Evolutionary conservation across 1,139 yeast genomes (phyloP).

Genomic region (Geotrichum europaeum): DNA sequence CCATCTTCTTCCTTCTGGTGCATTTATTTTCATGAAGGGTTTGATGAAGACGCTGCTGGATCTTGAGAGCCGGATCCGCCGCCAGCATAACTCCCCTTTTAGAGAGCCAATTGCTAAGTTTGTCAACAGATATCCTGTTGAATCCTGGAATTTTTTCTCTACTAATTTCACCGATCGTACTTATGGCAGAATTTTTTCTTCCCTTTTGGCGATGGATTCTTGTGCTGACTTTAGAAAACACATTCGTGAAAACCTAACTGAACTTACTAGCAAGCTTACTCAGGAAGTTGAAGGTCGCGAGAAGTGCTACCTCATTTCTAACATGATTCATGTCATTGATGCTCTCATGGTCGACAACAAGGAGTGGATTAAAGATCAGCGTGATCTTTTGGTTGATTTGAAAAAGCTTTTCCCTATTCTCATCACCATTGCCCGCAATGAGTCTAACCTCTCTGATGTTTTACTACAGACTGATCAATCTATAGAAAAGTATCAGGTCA

Average conservation of each 20-base stretch:
- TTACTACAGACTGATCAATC: slow-evolving; percentile 76
- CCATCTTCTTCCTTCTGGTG: slow-evolving; percentile 86
- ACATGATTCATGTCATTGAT: slow-evolving; percentile 58
- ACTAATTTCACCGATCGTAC: slow-evolving; percentile 62
- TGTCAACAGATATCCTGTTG: slow-evolving; percentile 73
- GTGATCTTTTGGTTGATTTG: slow-evolving; percentile 44
- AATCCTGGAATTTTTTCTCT: slow-evolving; percentile 65
- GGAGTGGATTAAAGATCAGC: slow-evolving; percentile 58
- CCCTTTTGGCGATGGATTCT: slow-evolving; percentile 53
- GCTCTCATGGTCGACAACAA: slow-evolving; percentile 49
- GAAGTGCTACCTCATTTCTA: slow-evolving; percentile 47
- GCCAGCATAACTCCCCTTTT: slow-evolving; percentile 85
- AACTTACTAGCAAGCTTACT: slow-evolving; percentile 24
- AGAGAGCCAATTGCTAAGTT: slow-evolving; percentile 87
- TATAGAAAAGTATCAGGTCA: slow-evolving; percentile 49
- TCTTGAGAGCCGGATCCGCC: slow-evolving; percentile 76
- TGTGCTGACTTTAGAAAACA: slow-evolving; percentile 53
- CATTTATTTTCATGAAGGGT: slow-evolving; percentile 86
- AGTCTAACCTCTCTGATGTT: slow-evolving; percentile 51
- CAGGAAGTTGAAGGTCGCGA: slow-evolving; percentile 5
- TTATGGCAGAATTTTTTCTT: slow-evolving; percentile 58
- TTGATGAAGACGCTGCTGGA: slow-evolving; percentile 68
- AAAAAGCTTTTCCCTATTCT: slow-evolving; percentile 41
- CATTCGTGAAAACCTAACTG: slow-evolving; percentile 48
- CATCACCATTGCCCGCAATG: slow-evolving; percentile 41